Base-by-base conservation (phyloP, 768 basidiomycete genomes). In the Phaeotremella skinneri region DNA sequence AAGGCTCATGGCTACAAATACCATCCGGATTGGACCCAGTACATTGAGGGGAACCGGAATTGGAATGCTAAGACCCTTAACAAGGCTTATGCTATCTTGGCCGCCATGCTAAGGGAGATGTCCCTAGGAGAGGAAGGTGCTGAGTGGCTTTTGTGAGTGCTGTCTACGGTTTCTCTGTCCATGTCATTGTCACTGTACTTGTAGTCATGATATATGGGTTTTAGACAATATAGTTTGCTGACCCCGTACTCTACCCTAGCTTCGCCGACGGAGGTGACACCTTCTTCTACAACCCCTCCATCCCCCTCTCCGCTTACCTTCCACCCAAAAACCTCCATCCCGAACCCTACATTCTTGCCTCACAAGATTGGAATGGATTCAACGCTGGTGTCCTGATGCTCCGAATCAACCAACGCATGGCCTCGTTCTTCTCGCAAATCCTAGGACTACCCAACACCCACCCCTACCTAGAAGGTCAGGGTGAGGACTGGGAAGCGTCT, bases 311-410 rank as follows among this genome's bases (percentile, higher is more conserved):
- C 41, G 31, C 43, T 39, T 47, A 60, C 20, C 61, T 66, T 9
- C 58, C 64, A 4, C 47, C 54, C 9, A 4, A 51, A 1, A 2
- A 39, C 9, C 3, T 37, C 2, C 3, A 23, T 3, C 63, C 59
- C 2, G 7, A 49, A 37, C 62, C 65, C 17, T 39, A 60, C 27
- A 61, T 67, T 23, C 59, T 63, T 9, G 62, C 49, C 21, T 54
- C 48, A 1, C 61, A 63, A 60, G 58, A 67, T 45, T 49, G 56
- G 45, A 67, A 61, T 25, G 65, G 65, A 3, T 63, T 67, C 62
- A 67, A 63, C 42, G 48, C 54, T 32, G 65, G 65, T 7, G 62
- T 58, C 5, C 45, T 63, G 37, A n/a, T 63, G 7, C 56, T 53
- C 39, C 54, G 43, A 20, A 45, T 45, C 20, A 39, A 60, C 29